phyloP scores from a whole-genome alignment of 2,329 filamentous ascomycete species.

The Bertia moriformis region DNA sequence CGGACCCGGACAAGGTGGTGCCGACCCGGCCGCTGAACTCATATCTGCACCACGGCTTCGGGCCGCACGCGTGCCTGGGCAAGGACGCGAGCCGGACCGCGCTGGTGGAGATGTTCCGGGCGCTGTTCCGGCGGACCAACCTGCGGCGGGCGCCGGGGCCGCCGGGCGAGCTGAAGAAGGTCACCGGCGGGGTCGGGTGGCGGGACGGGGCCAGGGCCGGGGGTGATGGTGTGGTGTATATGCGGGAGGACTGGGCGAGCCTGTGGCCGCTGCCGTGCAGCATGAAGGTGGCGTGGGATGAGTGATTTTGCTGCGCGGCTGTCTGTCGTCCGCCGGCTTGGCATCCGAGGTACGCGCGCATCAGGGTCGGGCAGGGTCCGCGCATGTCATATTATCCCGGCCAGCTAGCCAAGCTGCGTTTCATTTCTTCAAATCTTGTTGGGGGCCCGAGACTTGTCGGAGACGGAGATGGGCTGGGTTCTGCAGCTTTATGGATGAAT shows the following conservation, averaged over 20 bases:
- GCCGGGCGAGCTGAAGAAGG: conserved; percentile 28
- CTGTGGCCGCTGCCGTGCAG: conserved; percentile 28
- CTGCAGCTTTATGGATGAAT: too few species aligned
- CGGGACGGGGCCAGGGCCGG: conserved; percentile 19
- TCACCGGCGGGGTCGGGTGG: conserved; percentile 8
- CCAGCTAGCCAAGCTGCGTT: too few species aligned
- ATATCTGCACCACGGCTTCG: conserved; percentile 27
- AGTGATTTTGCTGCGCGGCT: too few species aligned
- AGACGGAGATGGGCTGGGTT: too few species aligned
- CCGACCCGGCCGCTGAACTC: conserved; percentile 21
- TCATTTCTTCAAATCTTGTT: too few species aligned
- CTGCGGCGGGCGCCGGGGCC: conserved; percentile 27
- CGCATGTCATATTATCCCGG: too few species aligned
- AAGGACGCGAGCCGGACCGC: conserved; percentile 23
- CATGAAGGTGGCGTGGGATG: conserved; percentile 7
- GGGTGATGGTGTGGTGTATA: conserved; percentile 26
- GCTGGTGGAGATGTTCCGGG: conserved; percentile 24
- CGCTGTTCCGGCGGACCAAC: conserved; percentile 24
- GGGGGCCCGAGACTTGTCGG: too few species aligned
- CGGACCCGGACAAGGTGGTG: conserved; percentile 22
- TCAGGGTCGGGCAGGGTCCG: too few species aligned
- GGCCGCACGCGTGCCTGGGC: conserved; percentile 29
- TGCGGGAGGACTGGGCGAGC: conserved; percentile 25
- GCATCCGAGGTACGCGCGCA: too few species aligned
- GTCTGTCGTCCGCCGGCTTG: too few species aligned